A percentile compares a stretch with the other conserved stretches of the same genome.
These are phyloP conservation scores for Cladosporium oxysporum DNA, from an alignment of 2,329 filamentous ascomycete species.

Conservation along the genomic window DNA sequence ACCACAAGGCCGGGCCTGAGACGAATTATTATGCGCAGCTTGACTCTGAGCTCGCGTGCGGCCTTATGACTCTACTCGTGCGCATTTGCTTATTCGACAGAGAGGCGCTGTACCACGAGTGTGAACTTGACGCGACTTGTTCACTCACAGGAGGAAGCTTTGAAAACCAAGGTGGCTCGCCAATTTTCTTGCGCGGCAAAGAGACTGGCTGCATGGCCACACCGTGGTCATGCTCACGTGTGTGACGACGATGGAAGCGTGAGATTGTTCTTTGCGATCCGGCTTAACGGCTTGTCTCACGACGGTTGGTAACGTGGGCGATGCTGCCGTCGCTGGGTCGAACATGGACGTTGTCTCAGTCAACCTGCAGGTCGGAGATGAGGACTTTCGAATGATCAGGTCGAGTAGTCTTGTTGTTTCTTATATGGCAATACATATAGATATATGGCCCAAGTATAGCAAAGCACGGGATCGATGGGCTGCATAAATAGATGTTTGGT, in stretches of 20 bases:
- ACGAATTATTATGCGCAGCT: not conserved
- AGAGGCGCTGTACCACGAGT: not conserved
- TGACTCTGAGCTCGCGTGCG: not conserved
- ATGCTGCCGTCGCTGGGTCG: not conserved
- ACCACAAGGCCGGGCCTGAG: not conserved
- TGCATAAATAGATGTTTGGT: not conserved
- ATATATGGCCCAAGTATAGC: not conserved
- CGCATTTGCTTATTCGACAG: not conserved
- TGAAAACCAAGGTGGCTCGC: not conserved
- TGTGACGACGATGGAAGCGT: conserved; percentile 5
- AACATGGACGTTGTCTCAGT: not conserved
- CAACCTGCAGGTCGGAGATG: not conserved
- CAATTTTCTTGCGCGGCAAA: not conserved
- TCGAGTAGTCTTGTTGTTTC: not conserved
- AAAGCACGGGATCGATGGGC: not conserved
- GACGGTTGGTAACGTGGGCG: conserved; percentile 8
- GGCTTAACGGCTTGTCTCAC: not conserved
- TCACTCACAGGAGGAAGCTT: not conserved
- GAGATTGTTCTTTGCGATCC: conserved; percentile 7
- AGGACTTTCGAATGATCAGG: not conserved
- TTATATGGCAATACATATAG: not conserved
- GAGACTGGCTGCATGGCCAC: not conserved
- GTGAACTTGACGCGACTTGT: not conserved
- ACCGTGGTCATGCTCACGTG: not conserved
- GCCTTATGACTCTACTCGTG: not conserved